These are phyloP conservation scores for Solanum rostratum DNA, from an alignment of 257 asterid genomes.

Conservation along the genomic window DNA sequence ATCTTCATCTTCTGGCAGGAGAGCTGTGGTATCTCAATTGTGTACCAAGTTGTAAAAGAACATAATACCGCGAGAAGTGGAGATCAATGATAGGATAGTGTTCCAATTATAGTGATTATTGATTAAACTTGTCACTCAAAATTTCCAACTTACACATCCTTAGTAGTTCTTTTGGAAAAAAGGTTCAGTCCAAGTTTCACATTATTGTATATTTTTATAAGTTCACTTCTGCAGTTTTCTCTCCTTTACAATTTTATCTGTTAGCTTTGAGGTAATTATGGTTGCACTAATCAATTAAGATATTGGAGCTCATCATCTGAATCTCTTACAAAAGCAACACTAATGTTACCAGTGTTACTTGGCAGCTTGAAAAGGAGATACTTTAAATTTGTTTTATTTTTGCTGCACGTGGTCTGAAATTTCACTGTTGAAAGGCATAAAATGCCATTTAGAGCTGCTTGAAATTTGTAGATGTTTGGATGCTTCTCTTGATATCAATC, in stretches of 20 bases:
- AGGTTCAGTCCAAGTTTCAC: not conserved
- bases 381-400: not conserved
- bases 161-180: not conserved
- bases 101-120: not conserved
- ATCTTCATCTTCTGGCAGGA: not conserved
- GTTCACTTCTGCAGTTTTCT: not conserved
- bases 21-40: not conserved
- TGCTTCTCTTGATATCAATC: not conserved
- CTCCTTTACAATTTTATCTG: not conserved
- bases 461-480: not conserved
- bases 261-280: not conserved
- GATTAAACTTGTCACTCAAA: not conserved
- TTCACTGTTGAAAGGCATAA: not conserved
- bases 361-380: not conserved
- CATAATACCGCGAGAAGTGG: not conserved
- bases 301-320: not conserved
- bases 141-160: not conserved
- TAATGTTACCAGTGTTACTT: not conserved
- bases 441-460: not conserved
- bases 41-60: not conserved
- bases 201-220: not conserved
- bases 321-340: not conserved
- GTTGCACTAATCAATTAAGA: not conserved
- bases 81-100: not conserved
- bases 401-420: not conserved